Evolutionary conservation across 306 rosid genomes (phyloP).

Genomic region (Prunus padus): DNA sequence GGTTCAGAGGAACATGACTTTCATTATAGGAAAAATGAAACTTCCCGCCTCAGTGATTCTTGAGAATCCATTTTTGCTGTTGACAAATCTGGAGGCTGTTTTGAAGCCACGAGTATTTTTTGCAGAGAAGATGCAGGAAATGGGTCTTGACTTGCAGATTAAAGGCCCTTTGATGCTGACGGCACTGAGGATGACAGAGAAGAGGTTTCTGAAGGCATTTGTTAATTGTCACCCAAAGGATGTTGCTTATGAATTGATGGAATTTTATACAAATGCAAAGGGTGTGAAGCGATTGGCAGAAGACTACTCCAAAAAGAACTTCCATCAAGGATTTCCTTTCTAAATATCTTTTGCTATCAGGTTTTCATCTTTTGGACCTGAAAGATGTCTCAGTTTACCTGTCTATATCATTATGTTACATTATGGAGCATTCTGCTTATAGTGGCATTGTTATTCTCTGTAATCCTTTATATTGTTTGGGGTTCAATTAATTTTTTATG

Average conservation of each 20-base stretch:
- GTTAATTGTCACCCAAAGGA: conserved; percentile 49
- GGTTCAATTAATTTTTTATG: not conserved
- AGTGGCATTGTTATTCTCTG: not conserved
- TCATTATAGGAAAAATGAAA: conserved; percentile 62
- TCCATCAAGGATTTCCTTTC: conserved; percentile 58
- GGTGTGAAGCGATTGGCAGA: conserved; percentile 61
- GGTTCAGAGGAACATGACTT: conserved; percentile 89
- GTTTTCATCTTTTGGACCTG: not conserved
- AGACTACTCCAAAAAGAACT: conserved; percentile 48
- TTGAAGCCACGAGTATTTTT: conserved; percentile 68
- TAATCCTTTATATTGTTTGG: not conserved
- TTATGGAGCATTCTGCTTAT: not conserved
- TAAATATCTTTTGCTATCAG: conserved; percentile 30
- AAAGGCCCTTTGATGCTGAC: conserved; percentile 27
- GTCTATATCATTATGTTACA: not conserved
- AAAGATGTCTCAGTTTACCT: not conserved
- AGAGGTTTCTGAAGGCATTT: conserved; percentile 50
- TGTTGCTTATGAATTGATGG: conserved; percentile 55
- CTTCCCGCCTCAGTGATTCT: conserved; percentile 54
- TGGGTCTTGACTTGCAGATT: conserved; percentile 41
- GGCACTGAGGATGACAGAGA: conserved; percentile 71
- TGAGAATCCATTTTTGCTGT: conserved; percentile 52
- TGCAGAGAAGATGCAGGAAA: conserved; percentile 50
- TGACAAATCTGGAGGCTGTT: conserved; percentile 54
- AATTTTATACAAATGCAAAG: conserved; percentile 54